Percentiles rank a stretch among this genome's conserved stretches.
Evolutionary conservation across 2,329 filamentous ascomycete species (phyloP).

Genomic region (Monosporascus ibericus): DNA sequence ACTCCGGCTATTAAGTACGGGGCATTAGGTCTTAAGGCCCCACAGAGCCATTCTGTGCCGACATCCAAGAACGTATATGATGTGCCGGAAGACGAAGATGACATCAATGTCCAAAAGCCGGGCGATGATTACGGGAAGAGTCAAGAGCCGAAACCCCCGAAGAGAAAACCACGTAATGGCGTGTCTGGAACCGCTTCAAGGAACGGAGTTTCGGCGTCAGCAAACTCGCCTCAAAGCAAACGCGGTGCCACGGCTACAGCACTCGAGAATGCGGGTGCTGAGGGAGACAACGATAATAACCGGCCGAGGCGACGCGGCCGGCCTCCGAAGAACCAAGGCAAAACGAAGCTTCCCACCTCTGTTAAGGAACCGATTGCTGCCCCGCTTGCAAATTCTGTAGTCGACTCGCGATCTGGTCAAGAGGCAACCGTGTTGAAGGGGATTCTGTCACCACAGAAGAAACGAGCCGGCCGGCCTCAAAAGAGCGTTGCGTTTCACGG

Average conservation of each 20-base stretch:
- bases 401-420: conserved; percentile 5
- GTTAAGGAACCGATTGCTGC: conserved; percentile 8
- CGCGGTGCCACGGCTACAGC: background rate
- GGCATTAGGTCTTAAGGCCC: background rate
- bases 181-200: conserved; percentile 5
- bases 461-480: conserved; percentile 29
- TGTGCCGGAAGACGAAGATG: conserved; percentile 23
- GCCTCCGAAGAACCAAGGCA: conserved; percentile 9
- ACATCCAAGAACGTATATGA: conserved; percentile 18
- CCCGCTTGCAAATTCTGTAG: conserved; percentile 2
- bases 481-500: conserved; percentile 53
- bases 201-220: conserved; percentile 3
- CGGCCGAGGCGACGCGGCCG: conserved; percentile 17
- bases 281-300: background rate
- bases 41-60: background rate
- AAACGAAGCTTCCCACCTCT: conserved; percentile 1
- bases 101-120: conserved; percentile 6
- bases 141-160: conserved; percentile 8
- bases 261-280: background rate
- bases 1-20: background rate
- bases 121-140: conserved; percentile 3
- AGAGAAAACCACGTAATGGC: conserved; percentile 5
- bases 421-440: conserved; percentile 37
- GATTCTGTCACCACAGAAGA: conserved; percentile 51
- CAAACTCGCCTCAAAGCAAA: background rate